Evolutionary conservation across 305 asterid species (phyloP).

Genomic region (Fraxinus latifolia): DNA sequence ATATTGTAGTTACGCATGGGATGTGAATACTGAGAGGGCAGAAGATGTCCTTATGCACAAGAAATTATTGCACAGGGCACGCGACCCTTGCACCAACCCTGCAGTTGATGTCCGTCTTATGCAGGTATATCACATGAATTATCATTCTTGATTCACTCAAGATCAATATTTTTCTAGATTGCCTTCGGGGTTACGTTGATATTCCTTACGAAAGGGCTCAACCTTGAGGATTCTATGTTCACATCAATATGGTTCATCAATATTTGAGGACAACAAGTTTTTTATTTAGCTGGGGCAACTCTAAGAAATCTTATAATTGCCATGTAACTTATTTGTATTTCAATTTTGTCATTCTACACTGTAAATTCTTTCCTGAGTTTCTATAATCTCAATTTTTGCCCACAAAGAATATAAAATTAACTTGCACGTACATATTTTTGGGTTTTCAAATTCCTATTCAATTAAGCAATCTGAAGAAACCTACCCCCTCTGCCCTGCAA

Average conservation of each 20-base stretch:
- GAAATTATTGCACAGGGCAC: conserved; percentile 70
- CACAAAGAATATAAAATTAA: background rate
- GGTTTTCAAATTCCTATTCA: background rate
- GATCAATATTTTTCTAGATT: background rate
- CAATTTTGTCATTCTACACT: background rate
- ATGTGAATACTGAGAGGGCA: conserved; percentile 78
- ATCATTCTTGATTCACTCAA: background rate
- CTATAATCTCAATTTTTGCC: background rate
- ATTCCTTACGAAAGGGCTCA: background rate
- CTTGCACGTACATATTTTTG: background rate
- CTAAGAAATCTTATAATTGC: background rate
- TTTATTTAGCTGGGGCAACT: background rate
- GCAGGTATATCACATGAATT: conserved; percentile 47
- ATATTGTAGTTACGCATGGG: conserved; percentile 72
- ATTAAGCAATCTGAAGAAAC: background rate
- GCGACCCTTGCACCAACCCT: conserved; percentile 55
- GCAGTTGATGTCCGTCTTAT: conserved; percentile 87
- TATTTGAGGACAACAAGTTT: background rate
- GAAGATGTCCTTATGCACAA: conserved; percentile 92
- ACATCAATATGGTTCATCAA: background rate
- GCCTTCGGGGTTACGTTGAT: background rate
- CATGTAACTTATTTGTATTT: background rate
- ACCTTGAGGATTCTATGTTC: background rate
- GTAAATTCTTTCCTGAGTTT: background rate
- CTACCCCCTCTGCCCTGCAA: background rate